Evolutionary conservation across 2,329 filamentous ascomycete species (phyloP).

Genomic region (Aquanectria penicillioides): DNA sequence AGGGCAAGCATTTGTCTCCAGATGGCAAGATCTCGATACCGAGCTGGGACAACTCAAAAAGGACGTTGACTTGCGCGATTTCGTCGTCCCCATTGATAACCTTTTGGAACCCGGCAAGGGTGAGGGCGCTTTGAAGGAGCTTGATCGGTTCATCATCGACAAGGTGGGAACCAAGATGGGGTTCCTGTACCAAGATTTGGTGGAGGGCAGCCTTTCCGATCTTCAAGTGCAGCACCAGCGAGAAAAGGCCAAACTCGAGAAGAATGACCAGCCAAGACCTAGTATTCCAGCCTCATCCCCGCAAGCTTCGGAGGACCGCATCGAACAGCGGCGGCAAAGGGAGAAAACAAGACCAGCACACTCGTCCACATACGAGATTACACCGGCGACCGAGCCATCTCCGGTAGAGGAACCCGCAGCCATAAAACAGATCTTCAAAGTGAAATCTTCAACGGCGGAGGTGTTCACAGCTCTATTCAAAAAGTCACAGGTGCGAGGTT

Average conservation of each 20-base stretch:
- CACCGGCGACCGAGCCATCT: not conserved
- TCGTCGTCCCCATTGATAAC: conserved; percentile 53
- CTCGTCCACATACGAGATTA: conserved; percentile 47
- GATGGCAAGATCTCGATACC: conserved; percentile 45
- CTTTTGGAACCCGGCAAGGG: conserved; percentile 53
- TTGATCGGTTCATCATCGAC: conserved; percentile 51
- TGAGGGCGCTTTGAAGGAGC: conserved; percentile 44
- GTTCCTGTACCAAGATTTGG: conserved; percentile 54
- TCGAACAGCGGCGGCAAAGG: conserved; percentile 52
- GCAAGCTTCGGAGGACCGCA: conserved; percentile 30
- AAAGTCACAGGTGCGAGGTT: conserved; percentile 42
- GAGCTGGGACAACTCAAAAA: conserved; percentile 52
- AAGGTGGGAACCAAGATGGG: conserved; percentile 53
- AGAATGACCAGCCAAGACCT: conserved; percentile 23
- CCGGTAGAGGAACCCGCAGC: no score
- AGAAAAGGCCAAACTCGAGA: conserved; percentile 34
- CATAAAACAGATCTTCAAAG: conserved; percentile 46
- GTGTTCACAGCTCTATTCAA: conserved; percentile 51
- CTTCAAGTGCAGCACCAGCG: conserved; percentile 44
- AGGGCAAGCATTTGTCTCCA: conserved; percentile 49
- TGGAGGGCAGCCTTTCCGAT: conserved; percentile 49
- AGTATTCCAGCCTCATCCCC: conserved; percentile 27
- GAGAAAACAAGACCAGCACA: conserved; percentile 55
- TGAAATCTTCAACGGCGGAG: conserved; percentile 49
- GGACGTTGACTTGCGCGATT: conserved; percentile 52